phyloP scores from a whole-genome alignment of 441 rosid genomes.

The Raphanus hybrid region DNA sequence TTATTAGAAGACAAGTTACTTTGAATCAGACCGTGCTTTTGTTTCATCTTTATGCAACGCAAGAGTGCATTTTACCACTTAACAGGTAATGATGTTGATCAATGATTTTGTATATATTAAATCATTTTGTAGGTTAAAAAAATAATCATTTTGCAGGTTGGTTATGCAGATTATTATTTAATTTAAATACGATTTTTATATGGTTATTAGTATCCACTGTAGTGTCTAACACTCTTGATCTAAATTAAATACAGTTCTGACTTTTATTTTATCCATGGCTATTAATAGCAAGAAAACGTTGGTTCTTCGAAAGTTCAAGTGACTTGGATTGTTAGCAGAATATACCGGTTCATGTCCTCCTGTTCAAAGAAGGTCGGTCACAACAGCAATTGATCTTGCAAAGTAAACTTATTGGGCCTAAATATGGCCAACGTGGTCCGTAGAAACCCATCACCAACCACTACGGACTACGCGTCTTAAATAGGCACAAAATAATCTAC shows the following conservation, averaged over 20 bases:
- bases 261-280: neutral
- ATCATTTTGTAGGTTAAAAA: too few species aligned
- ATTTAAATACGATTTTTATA: too few species aligned
- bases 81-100: neutral
- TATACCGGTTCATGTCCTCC: neutral
- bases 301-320: neutral
- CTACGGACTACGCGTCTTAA: neutral
- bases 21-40: conserved; percentile 18
- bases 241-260: conserved; percentile 5
- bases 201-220: neutral
- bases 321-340: neutral
- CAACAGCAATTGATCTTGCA: neutral
- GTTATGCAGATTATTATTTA: neutral
- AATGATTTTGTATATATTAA: neutral
- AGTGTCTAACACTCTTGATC: conserved; percentile 2
- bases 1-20: neutral
- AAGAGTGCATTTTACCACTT: conserved; percentile 7
- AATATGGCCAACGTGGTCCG: conserved; percentile 28
- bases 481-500: neutral
- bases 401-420: conserved; percentile 14
- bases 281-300: neutral
- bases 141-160: neutral
- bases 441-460: neutral
- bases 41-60: conserved; percentile 4
- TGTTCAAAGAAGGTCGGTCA: neutral